A percentile compares a stretch with the other conserved stretches of the same genome.
Evolutionary conservation across 441 rosid species (phyloP).

Genomic region (Pelargonium citronellum): DNA sequence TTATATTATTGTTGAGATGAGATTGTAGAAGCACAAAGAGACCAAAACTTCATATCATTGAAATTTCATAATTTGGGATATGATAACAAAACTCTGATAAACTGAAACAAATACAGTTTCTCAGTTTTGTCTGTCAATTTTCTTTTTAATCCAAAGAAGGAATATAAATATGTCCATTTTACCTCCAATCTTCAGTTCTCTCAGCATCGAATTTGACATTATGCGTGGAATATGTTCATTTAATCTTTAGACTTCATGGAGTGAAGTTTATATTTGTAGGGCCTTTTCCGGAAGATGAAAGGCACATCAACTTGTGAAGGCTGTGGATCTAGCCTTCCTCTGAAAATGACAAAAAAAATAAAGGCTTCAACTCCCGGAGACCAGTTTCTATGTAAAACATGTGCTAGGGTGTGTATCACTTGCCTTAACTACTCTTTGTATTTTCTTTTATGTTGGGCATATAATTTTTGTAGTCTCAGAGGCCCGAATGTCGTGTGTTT

Average conservation of each 20-base stretch:
- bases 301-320: conserved; percentile 53
- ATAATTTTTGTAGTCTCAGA: not conserved
- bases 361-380: conserved; percentile 47
- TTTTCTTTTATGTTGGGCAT: not conserved
- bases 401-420: conserved; percentile 58
- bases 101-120: not conserved
- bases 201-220: not conserved
- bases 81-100: no score
- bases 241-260: conserved; percentile 9
- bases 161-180: no score
- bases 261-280: conserved; percentile 38
- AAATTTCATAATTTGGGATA: no score
- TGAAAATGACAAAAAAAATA: conserved; percentile 47
- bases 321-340: conserved; percentile 59
- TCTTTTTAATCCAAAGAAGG: no score
- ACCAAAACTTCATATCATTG: no score
- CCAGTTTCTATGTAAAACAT: conserved; percentile 65
- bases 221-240: not conserved
- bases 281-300: conserved; percentile 36
- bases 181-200: not conserved
- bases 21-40: no score
- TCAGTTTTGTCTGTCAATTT: not conserved
- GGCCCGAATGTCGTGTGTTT: no score
- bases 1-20: no score
- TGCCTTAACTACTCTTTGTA: conserved; percentile 13